Evolutionary conservation across 495 filamentous ascomycete genomes (phyloP), one percentile per base, ranked within the genome.

Genomic region (Lentithecium fluviatile): DNA sequence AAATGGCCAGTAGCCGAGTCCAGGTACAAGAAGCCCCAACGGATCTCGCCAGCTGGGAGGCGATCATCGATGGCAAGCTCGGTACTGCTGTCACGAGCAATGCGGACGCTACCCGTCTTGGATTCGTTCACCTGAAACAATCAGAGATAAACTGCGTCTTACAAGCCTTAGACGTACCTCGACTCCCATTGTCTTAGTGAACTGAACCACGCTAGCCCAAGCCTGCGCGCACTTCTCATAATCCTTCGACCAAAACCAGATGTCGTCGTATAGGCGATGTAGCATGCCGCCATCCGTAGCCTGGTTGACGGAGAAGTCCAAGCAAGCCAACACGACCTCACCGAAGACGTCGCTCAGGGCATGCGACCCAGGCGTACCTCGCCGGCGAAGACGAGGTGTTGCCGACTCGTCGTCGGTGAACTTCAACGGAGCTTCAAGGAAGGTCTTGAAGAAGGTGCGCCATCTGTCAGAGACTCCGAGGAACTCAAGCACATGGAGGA

Each of bases 221-320:
- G 82, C 85, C 46, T 76, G 79, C 34, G 77, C 76, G 45, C 82
- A 83, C 6, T 71, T 76, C 4, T 76, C 58, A 25, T 83, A 79
- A 6, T 80, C 71, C 12, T 69, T 63, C 23, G 79, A 78, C 85
- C 85, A 88, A 61, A 88, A 80, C 86, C 86, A 88, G 59, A 88
- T 82, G 65, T 88, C 85, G 63, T 88, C 85, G 57, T 86, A 80
- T 36, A 87, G 75, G 6, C 85, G 83, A 60, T 84, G 86, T 13
- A 88, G 70, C 32, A 80, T 74, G 6, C 74, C 70, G 3, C 81
- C 73, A 6, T 81, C 67, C 0, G 85, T 79, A 8, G 67, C 67
- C 55, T 86, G 81, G 55, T 88, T 89, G 42, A 89, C 78, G 1
- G 82, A 74, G 56, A 81, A 86, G 61, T 89, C 86, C 69, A 88